These are phyloP conservation scores for Rachicladosporium sp. DNA, from an alignment of 2,329 filamentous ascomycete species.

Conservation along the genomic window DNA sequence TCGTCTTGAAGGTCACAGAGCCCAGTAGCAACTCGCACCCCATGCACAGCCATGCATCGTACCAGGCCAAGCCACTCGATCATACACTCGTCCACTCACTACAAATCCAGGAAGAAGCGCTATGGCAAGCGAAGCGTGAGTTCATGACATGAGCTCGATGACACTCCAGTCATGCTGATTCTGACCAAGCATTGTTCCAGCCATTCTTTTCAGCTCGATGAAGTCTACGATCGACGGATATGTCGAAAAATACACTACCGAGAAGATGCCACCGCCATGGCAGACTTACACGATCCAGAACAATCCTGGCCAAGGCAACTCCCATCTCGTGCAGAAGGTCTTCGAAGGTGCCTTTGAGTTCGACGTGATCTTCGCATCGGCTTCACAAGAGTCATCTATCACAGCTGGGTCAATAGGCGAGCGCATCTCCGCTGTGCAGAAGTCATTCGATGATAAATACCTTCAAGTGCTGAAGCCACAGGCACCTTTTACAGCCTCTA, in stretches of 20 bases:
- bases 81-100: constrained; percentile 64
- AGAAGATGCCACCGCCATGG: constrained; percentile 67
- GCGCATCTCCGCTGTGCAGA: constrained; percentile 53
- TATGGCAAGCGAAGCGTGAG: constrained; percentile 73
- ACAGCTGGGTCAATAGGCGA: constrained; percentile 51
- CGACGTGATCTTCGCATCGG: constrained; percentile 80
- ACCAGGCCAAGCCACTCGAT: constrained; percentile 57
- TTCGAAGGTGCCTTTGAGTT: constrained; percentile 87
- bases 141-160: background rate
- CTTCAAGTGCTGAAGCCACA: constrained; percentile 58
- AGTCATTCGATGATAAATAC: constrained; percentile 65
- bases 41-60: constrained; percentile 47
- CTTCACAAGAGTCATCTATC: constrained; percentile 34
- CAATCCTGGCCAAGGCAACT: constrained; percentile 57
- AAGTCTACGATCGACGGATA: constrained; percentile 52
- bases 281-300: constrained; percentile 73
- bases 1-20: constrained; percentile 63
- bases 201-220: constrained; percentile 49
- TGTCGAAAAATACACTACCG: constrained; percentile 46
- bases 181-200: constrained; percentile 29
- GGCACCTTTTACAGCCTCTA: constrained; percentile 56
- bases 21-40: constrained; percentile 53
- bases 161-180: constrained; percentile 30
- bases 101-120: constrained; percentile 49
- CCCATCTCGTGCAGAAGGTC: constrained; percentile 81